Percentiles rank a stretch among this genome's conserved stretches.
phyloP scores from a whole-genome alignment of 345 rosid species.

The Acer negundo region DNA sequence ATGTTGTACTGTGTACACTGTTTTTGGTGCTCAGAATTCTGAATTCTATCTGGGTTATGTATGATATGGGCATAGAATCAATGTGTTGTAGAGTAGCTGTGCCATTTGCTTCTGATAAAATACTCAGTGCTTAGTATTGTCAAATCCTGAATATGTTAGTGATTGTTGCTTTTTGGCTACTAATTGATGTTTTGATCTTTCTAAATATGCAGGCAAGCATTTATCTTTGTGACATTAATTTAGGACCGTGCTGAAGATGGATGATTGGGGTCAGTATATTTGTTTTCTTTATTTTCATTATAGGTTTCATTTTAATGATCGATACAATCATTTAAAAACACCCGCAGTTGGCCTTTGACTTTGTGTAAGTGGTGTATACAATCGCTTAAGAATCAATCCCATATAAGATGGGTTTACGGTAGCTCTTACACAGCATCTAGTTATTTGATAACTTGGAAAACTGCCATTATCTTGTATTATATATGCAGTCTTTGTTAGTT shows the following conservation, averaged over 20 bases:
- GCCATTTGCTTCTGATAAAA: background rate
- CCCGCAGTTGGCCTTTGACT: background rate
- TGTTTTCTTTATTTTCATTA: background rate
- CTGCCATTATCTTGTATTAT: background rate
- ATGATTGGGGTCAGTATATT: background rate
- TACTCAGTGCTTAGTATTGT: background rate
- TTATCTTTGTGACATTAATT: background rate
- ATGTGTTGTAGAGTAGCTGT: background rate
- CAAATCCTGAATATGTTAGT: background rate
- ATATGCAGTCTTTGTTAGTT: background rate
- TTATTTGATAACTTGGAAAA: background rate
- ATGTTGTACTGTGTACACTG: background rate
- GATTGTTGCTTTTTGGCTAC: background rate
- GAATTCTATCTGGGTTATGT: background rate
- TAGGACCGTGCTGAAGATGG: background rate
- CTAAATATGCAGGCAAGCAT: background rate
- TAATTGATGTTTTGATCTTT: background rate
- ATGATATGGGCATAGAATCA: background rate
- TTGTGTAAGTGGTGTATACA: background rate
- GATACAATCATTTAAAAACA: background rate
- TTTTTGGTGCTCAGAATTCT: background rate
- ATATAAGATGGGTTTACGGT: background rate
- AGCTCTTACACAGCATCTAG: background rate
- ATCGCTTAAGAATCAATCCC: background rate
- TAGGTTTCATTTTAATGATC: background rate